Conservation (phyloP, 164 flowering plant genomes). For the Vitis riparia region DNA sequence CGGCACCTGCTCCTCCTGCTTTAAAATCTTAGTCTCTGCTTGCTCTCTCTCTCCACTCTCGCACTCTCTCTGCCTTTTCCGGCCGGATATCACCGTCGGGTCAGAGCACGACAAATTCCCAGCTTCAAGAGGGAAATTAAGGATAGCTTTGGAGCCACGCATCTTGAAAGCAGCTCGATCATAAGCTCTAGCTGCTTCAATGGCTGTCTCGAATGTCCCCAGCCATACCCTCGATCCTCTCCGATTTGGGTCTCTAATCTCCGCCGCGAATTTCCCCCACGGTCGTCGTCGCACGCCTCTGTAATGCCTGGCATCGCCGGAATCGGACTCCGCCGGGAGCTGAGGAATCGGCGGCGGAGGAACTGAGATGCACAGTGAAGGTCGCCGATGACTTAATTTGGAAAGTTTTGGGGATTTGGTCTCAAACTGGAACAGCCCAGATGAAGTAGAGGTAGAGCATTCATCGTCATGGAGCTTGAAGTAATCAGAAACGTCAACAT, state of each 20-base stretch:
- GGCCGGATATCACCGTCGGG: background rate
- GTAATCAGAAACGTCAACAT: background rate
- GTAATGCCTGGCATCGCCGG: background rate
- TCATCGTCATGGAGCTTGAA: background rate
- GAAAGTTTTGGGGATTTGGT: no score
- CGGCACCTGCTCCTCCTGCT: background rate
- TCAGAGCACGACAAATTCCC: background rate
- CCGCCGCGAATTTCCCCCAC: no score
- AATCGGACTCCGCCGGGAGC: conserved; percentile 12
- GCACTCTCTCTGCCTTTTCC: conserved; percentile 5
- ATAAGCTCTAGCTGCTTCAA: conserved; percentile 22
- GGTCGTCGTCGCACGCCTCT: no score
- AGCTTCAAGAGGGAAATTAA: background rate
- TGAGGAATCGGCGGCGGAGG: background rate
- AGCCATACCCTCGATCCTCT: no score
- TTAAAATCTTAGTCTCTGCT: background rate
- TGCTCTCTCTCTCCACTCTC: background rate
- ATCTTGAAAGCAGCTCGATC: conserved; percentile 22
- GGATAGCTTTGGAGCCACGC: conserved; percentile 19
- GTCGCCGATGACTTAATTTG: no score
- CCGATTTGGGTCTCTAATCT: no score
- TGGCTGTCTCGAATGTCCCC: conserved; percentile 16
- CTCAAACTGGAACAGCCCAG: background rate
- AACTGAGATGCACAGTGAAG: conserved; percentile 5
- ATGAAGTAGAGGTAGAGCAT: background rate